Evolutionary conservation across 495 filamentous ascomycete genomes (phyloP), one percentile per base, ranked within the genome.

Genomic region (Penicillium parvum): DNA sequence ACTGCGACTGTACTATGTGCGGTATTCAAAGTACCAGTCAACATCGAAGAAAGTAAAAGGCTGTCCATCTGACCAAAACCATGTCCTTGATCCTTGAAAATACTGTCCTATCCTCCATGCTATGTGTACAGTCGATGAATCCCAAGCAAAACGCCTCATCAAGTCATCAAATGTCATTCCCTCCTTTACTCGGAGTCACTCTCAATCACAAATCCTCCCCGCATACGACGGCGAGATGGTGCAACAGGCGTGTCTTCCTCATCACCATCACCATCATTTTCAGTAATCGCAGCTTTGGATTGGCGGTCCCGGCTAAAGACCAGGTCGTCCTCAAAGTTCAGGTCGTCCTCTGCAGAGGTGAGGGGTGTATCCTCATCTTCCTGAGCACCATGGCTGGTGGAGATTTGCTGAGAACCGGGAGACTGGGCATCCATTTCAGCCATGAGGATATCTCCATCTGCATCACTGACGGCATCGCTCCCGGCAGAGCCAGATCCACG

Each of bases 181-280:
- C 9, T 6, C 22, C 14, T 41, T 52, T 61, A 75, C 45, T 74
- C 70, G 5, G 73, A 74, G 40, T 77, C 74, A 52, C 71, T 75
- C 18, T 78, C 74, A 42, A 73, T 62, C 22, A 74, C 64, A 47
- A 78, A 72, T 1, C 71, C 67, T 16, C 65, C 68, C 25, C 70
- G 63, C 30, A 63, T 62, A 5, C 73, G 65, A 38, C 70, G 52
- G 33, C 64, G 61, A 46, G 52, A 43, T 9, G 60, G 43, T 15
- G 52, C 52, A 9, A 68, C 46, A 14, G 61, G 60, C 0, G 32
- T 47, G 37, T 73, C 66, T 37, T 74, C 68, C 1, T 49, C 51
- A 2, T 57, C 47, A 4, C 46, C 49, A 37, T 55, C 47, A 18
- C 23, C 37, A 57, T 46, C 27, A 32, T 43, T 8, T 22, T 36